These are phyloP conservation scores for Aspergillus steynii DNA, from an alignment of 495 filamentous ascomycete genomes.

Conservation along the genomic window DNA sequence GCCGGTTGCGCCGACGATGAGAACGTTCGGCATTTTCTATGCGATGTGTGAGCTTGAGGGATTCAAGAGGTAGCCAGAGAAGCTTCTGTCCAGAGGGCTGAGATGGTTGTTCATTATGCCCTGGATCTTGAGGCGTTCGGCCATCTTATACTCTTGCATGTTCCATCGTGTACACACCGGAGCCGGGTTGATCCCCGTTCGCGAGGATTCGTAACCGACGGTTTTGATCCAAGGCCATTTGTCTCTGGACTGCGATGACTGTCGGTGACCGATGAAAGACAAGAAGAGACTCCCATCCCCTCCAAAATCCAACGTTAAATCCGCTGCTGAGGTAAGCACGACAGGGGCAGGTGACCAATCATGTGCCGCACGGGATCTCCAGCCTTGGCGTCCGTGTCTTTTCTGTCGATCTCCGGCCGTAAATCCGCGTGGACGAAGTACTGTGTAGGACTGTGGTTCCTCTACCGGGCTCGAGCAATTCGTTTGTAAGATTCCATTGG, in stretches of 20 bases:
- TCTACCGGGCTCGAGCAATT: no score
- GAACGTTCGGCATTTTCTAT: constrained; percentile 38
- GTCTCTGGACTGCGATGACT: background rate
- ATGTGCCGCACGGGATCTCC: no score
- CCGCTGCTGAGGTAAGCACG: background rate
- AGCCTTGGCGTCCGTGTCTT: background rate
- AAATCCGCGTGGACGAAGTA: no score
- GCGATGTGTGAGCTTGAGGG: background rate
- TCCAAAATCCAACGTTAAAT: background rate
- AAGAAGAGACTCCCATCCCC: background rate
- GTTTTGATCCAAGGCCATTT: no score
- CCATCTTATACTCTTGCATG: background rate
- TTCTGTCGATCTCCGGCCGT: background rate
- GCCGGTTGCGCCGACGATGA: constrained; percentile 46
- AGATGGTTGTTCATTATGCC: background rate
- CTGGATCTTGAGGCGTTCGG: background rate
- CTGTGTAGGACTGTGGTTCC: no score
- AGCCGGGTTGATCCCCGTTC: background rate
- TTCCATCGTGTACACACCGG: background rate
- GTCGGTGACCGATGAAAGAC: background rate
- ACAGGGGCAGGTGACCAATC: background rate
- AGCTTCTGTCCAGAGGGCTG: no score
- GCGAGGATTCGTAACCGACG: background rate
- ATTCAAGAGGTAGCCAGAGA: background rate
- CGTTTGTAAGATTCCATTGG: no score